These are phyloP conservation scores for Boletus vermiculosoides DNA, from an alignment of 768 basidiomycete species.

Conservation along the genomic window DNA sequence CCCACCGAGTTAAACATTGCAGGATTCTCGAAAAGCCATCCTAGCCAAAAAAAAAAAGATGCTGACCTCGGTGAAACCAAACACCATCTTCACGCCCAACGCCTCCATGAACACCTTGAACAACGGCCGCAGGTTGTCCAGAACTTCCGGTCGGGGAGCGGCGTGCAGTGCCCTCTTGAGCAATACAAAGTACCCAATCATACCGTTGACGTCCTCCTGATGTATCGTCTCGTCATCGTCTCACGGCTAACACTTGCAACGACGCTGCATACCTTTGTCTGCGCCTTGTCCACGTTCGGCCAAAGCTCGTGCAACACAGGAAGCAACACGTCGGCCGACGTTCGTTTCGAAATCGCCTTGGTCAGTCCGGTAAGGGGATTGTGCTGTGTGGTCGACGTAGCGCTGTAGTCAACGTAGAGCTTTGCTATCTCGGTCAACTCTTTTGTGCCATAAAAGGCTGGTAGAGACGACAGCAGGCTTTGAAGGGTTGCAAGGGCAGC, in stretches of 20 bases:
- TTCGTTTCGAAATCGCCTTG: slow-evolving; percentile 67
- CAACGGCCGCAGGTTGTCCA: slow-evolving; percentile 61
- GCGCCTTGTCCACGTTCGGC: slow-evolving; percentile 38
- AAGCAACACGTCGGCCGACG: slow-evolving; percentile 65
- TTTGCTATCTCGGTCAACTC: slow-evolving; percentile 58
- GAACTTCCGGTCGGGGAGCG: slow-evolving; percentile 60
- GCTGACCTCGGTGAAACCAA: slow-evolving; percentile 32
- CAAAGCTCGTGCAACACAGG: slow-evolving; percentile 62
- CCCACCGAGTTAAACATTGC: not conserved
- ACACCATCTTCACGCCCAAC: slow-evolving; percentile 52
- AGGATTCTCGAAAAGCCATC: not conserved
- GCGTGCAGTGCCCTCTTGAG: slow-evolving; percentile 63
- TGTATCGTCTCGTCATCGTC: not conserved
- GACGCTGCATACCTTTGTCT: slow-evolving; percentile 36
- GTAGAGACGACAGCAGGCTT: slow-evolving; percentile 69
- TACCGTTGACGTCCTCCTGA: slow-evolving; percentile 27
- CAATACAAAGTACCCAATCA: slow-evolving; percentile 60
- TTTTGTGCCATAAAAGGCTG: slow-evolving; percentile 72
- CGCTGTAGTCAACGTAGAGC: slow-evolving; percentile 51
- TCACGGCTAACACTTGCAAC: not conserved
- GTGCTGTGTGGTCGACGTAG: slow-evolving; percentile 7
- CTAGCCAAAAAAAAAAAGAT: not conserved
- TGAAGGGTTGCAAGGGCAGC: slow-evolving; percentile 53
- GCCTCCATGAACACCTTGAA: slow-evolving; percentile 81
- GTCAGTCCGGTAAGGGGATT: slow-evolving; percentile 44